Base-by-base conservation (phyloP, 1,139 yeast genomes). In the Yamadazyma triangularis region DNA sequence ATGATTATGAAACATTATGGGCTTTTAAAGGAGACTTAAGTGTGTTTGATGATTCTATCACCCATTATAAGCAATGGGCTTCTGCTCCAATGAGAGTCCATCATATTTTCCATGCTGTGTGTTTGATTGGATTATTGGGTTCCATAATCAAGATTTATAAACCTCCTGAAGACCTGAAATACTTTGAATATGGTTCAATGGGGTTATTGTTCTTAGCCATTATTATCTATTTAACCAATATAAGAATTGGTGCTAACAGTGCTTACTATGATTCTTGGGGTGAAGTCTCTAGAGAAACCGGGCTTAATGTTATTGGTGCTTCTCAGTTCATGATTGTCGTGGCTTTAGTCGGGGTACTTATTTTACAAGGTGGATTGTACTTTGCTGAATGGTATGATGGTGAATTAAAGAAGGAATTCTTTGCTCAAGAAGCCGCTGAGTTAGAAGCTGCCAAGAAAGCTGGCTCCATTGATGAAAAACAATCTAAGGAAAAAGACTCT, bases 291-390 rank as follows among this genome's bases (percentile, higher is more conserved):
- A 77, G 73, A 55, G 67, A 70, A 40, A 87, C 95, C 18, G 97
- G 97, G 15, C 62, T 91, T 48, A 86, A 86, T 45, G 96, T 91
- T 26, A 77, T 91, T 55, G 96, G 94, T 26, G 96, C 97, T 4
- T 79, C 94, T 26, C 81, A 82, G 58, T 74, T 84, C 28, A 82
- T 91, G 69, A 69, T 85, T 42, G 76, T 83, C 13, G 57, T 87
- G 38, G 70, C 83, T 13, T 66, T 89, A 35, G 51, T 77, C 18
- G 97, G 96, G 39, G 86, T 88, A 13, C 60, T 88, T 34, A 71
- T 85, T 10, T 70, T 91, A 44, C 97, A 91, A 64, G 79, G 74
- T 30, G 97, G 97, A 15, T 75, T 91, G 52, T 87, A 85, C 73
- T 89, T 84, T 61, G 95, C 96, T 29, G 82, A 79, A 48, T 73